Base-by-base conservation (phyloP, 2,329 filamentous ascomycete genomes). In the Clarireedia paspali region DNA sequence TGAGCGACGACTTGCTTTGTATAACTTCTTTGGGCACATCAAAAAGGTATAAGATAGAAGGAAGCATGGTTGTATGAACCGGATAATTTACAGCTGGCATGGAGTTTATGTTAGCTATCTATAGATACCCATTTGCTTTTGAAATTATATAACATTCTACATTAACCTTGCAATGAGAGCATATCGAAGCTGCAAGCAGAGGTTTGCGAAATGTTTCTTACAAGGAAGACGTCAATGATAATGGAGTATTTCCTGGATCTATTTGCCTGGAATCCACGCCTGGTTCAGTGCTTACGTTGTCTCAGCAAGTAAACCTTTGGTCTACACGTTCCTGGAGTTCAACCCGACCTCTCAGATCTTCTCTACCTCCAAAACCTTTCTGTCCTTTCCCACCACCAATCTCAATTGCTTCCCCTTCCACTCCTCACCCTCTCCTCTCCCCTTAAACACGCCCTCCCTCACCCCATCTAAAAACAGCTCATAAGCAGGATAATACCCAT, bases 401-500 rank as follows among this genome's bases (percentile, higher is more conserved):
- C 77, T 72, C 48, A 81, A 63, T 64, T 81, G 78, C 57, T 69
- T 75, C 5, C 75, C 75, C 47, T 69, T 66, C 24, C 72, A 44
- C 5, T 50, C 59, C 50, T 60, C 47, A 1, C 57, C 59, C 9
- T 30, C 1, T 14, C 10, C n/a, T 44, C 46, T 53, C 3, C 62
- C 63, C 5, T 59, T 59, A 53, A 80, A 78, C 2, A 79, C 70
- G 0, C 79, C 78, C n/a, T 70, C 58, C 52, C 78, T 71, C 47
- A 82, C 65, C 3, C 65, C 65, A 38, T 77, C 74, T 3, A 77
- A 72, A 64, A 77, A 83, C 3, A 82, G 67, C 65, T 83, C 80
- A 64, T 82, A 82, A 23, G 76, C 78, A 12, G 80, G 79, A 64
- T 67, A 72, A 66, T 73, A 71, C 60, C 83, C 82, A 67, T 86